Base-by-base conservation (phyloP, 2,329 filamentous ascomycete genomes). In the Aspergillus oerlinghausenensis region DNA sequence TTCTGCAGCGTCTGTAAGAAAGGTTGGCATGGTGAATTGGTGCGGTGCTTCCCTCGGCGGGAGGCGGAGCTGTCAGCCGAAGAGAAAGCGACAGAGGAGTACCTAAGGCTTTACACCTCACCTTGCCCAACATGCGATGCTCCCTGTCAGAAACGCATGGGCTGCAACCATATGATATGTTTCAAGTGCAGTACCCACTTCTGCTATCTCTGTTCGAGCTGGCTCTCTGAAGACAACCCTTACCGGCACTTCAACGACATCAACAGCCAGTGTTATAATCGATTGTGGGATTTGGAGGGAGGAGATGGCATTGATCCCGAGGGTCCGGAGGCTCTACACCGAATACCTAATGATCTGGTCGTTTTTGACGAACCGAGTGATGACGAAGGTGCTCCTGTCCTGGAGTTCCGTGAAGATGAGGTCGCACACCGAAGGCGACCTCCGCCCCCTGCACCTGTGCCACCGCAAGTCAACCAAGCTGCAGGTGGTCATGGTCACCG, bases 141-240 rank as follows among this genome's bases (percentile, higher is more conserved):
- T 1, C 90, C 90, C 0, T 88, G 88, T 23, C 90, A 96, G 71
- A 99, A 99, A 79, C 90, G 88, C 1, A 86, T 90, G 68, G 94
- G 94, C 42, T 99, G 94, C 80, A 97, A 97, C 73, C 92, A 97
- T 74, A 97, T 97, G 92, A 89, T 88, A 51, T 97, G 93, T 75
- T 90, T 88, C 72, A 87, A 90, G 61, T 99, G 94, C 78, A 82
- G 88, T 52, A 89, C 90, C 2, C 93, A 97, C 73, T 97, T 97
- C 71, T 99, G 94, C 77, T 97, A 97, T 65, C 82, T 97, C 1
- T 97, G 94, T 70, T 88, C 88, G 0, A 82, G 86, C n/a, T 97
- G 90, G 89, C 81, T 99, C 45, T 83, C 88, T 55, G 84, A 89
- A 0, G 80, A 77, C 19, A 94, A 96, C 64, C 92, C 92, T 1